Evolutionary conservation across 2,329 filamentous ascomycete genomes (phyloP).

Genomic region (Drechslerella coelobrocha): DNA sequence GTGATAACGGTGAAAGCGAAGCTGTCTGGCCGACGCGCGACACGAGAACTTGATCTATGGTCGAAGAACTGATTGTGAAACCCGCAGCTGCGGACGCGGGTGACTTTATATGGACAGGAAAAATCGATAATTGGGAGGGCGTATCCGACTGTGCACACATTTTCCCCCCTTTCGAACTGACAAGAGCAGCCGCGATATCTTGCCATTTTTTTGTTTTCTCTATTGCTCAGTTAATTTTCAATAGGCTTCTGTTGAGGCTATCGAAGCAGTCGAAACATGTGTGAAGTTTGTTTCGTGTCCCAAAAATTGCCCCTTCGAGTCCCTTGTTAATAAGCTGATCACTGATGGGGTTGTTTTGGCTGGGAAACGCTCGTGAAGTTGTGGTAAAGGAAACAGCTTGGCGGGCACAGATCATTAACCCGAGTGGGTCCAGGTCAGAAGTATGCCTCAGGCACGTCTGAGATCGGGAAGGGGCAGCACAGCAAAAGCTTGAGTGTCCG

Average conservation of each 20-base stretch:
- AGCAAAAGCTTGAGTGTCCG: slow-evolving; percentile 5
- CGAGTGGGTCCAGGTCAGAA: slow-evolving; percentile 28
- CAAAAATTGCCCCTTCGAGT: slow-evolving; percentile 19
- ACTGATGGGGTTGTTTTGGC: slow-evolving; percentile 20
- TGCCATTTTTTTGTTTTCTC: slow-evolving; percentile 11
- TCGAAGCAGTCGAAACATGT: slow-evolving; percentile 37
- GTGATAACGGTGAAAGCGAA: slow-evolving; percentile 20
- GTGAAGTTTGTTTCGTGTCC: slow-evolving; percentile 41
- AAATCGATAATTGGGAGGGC: slow-evolving; percentile 24
- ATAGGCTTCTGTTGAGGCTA: background rate
- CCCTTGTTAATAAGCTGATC: slow-evolving; percentile 22
- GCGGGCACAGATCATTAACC: slow-evolving; percentile 19
- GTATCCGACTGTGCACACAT: slow-evolving; percentile 3
- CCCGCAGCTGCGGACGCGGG: slow-evolving; percentile 29
- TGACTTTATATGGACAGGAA: slow-evolving; percentile 41
- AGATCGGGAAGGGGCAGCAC: slow-evolving; percentile 28
- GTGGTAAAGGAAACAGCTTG: slow-evolving; percentile 16
- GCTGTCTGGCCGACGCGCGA: slow-evolving; percentile 47
- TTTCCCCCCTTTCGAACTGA: slow-evolving; percentile 14
- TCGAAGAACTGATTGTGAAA: slow-evolving; percentile 8
- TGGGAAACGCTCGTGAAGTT: slow-evolving; percentile 29
- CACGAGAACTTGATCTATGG: slow-evolving; percentile 11
- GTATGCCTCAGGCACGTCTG: slow-evolving; percentile 45
- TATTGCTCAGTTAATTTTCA: slow-evolving; percentile 3
- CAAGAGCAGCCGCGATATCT: slow-evolving; percentile 27